Percentiles rank a stretch among this genome's conserved stretches.
Evolutionary conservation across 23 red algal genomes (phyloP).

Genomic region (Gracilaria caudata): DNA sequence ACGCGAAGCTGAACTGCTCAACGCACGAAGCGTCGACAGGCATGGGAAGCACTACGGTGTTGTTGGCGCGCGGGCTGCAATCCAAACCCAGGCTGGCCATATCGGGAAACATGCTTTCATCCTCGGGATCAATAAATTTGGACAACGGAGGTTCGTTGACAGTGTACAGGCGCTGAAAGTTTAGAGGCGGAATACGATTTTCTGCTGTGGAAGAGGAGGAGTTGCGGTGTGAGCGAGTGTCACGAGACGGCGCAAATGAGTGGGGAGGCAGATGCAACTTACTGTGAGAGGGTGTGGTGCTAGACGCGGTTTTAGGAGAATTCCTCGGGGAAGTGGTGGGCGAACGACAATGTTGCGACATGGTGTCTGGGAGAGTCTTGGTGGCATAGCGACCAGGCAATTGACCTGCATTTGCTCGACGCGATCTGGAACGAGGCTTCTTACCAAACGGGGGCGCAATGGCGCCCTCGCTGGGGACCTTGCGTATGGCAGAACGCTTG

Average conservation of each 20-base stretch:
- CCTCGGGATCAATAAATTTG: conserved; percentile 38
- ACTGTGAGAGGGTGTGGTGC: conserved; percentile 15
- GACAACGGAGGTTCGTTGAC: conserved; percentile 46
- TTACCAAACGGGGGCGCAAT: conserved; percentile 34
- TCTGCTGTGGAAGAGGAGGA: not conserved
- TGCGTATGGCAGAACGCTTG: conserved; percentile 36
- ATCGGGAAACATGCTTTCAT: conserved; percentile 66
- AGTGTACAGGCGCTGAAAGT: conserved; percentile 6
- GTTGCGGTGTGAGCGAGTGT: not conserved
- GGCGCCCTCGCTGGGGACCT: conserved; percentile 43
- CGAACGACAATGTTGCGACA: not conserved
- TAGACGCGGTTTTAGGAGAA: conserved; percentile 14
- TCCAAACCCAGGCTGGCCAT: conserved; percentile 64
- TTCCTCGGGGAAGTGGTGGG: conserved; percentile 16
- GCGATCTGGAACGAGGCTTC: conserved; percentile 50
- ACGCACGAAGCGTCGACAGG: conserved; percentile 48
- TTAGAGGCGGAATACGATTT: not conserved
- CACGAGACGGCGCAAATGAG: not conserved
- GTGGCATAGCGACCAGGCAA: conserved; percentile 55
- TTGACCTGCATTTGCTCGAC: conserved; percentile 62
- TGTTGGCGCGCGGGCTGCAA: conserved; percentile 20
- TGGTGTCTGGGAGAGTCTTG: conserved; percentile 30
- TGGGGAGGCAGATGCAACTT: conserved; percentile 5
- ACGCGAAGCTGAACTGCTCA: conserved; percentile 70
- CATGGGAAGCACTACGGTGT: conserved; percentile 29